Conservation (phyloP, 495 filamentous ascomycete species). For the Penicillium antarcticum region DNA sequence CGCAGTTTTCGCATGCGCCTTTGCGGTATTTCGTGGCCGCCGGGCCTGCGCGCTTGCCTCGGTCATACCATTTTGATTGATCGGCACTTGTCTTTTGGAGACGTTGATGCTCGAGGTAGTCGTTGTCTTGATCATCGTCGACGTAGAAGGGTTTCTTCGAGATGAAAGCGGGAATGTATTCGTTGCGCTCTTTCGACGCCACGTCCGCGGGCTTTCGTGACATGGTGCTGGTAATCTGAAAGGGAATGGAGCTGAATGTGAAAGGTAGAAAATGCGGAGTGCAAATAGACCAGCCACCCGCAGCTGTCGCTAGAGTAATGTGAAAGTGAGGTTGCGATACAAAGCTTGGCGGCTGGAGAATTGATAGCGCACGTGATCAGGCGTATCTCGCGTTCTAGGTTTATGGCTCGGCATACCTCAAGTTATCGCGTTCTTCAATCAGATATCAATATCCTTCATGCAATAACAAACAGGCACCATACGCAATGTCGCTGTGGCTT, state of each 20-base stretch:
- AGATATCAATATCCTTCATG: neutral
- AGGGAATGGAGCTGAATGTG: neutral
- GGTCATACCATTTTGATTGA: slow-evolving; percentile 84
- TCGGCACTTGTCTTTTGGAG: slow-evolving; percentile 62
- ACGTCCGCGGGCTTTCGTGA: slow-evolving; percentile 50
- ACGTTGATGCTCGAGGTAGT: slow-evolving; percentile 97
- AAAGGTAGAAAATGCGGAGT: neutral
- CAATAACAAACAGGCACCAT: neutral
- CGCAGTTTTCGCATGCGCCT: slow-evolving; percentile 97
- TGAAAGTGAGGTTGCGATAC: slow-evolving; percentile 3
- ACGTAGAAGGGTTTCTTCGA: slow-evolving; percentile 97
- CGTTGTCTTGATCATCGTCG: slow-evolving; percentile 73
- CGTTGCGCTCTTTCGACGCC: slow-evolving; percentile 77
- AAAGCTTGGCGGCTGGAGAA: neutral
- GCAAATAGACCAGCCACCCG: neutral
- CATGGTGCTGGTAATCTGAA: slow-evolving; percentile 19
- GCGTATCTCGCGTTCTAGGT: slow-evolving; percentile 23
- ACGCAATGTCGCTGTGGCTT: slow-evolving; percentile 31
- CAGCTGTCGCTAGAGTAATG: slow-evolving; percentile 1
- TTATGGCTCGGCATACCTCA: neutral
- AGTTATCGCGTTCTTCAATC: neutral
- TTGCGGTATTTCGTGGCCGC: slow-evolving; percentile 96
- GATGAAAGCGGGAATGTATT: slow-evolving; percentile 98
- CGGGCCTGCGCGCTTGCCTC: slow-evolving; percentile 73
- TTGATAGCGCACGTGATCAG: slow-evolving; percentile 27